These are phyloP conservation scores for Scheffersomyces illinoinensis DNA, from an alignment of 1,139 yeast genomes.

Conservation along the genomic window DNA sequence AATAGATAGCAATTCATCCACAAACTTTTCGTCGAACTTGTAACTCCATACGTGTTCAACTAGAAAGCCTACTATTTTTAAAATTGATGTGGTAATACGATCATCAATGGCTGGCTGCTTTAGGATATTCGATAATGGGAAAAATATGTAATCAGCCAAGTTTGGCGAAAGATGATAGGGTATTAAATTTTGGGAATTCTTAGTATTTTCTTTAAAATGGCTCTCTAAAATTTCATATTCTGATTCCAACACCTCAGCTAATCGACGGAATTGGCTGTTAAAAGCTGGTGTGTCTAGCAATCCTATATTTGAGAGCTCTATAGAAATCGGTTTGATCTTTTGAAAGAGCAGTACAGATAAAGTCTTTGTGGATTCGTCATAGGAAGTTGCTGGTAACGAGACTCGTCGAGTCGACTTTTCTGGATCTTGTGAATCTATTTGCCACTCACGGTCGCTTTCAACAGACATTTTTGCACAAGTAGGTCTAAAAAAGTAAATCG, in stretches of 20 bases:
- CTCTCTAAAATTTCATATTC: constrained; percentile 10
- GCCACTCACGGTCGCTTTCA: background rate
- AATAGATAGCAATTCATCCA: constrained; percentile 41
- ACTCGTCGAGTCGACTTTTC: background rate
- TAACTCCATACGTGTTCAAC: constrained; percentile 33
- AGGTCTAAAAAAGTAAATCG: background rate
- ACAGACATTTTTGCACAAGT: background rate
- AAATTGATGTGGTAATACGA: constrained; percentile 19
- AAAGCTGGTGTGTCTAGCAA: constrained; percentile 14
- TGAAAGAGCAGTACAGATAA: constrained; percentile 33
- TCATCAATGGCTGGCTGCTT: constrained; percentile 27
- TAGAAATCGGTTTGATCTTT: constrained; percentile 36
- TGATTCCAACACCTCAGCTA: constrained; percentile 1
- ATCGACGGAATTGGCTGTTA: constrained; percentile 2
- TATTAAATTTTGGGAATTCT: constrained; percentile 6
- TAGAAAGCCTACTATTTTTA: constrained; percentile 31
- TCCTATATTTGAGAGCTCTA: constrained; percentile 27
- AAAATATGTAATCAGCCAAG: constrained; percentile 45
- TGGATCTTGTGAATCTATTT: background rate
- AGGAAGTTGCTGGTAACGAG: background rate
- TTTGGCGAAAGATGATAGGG: constrained; percentile 28
- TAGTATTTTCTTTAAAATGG: constrained; percentile 16
- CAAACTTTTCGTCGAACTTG: constrained; percentile 22
- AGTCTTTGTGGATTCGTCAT: background rate
- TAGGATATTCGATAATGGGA: constrained; percentile 37